Conservation (phyloP, 805 yeast species). For the Wickerhamiella brachini region DNA sequence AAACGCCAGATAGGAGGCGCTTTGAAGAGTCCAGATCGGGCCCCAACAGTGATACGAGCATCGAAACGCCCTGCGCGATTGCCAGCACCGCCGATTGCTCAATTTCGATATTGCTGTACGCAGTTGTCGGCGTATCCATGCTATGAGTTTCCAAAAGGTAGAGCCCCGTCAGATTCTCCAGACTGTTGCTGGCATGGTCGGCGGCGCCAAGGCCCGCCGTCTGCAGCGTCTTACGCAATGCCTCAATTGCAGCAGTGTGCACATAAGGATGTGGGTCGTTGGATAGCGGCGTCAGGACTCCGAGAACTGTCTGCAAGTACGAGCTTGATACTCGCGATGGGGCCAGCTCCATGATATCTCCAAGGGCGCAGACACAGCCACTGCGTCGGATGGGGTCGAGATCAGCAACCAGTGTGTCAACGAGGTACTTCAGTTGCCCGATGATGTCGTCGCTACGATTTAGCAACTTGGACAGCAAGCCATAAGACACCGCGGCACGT, state of each 20-base stretch:
- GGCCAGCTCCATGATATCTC: conserved; percentile 32
- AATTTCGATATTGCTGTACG: conserved; percentile 37
- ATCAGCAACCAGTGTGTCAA: conserved; percentile 52
- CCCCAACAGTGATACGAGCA: conserved; percentile 29
- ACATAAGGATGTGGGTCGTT: conserved; percentile 79
- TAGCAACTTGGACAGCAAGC: conserved; percentile 30
- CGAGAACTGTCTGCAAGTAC: conserved; percentile 34
- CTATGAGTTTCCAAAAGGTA: conserved; percentile 39
- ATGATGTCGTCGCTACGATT: conserved; percentile 18
- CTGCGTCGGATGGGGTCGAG: conserved; percentile 53
- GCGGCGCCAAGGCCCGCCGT: conserved; percentile 37
- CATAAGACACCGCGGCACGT: conserved; percentile 44
- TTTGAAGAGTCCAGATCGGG: conserved; percentile 33
- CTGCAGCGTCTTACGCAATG: conserved; percentile 43
- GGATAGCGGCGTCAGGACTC: conserved; percentile 37
- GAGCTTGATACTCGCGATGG: conserved; percentile 24
- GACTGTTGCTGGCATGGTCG: conserved; percentile 30
- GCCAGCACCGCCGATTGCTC: conserved; percentile 33
- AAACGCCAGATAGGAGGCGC: conserved; percentile 10
- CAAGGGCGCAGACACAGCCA: conserved; percentile 37
- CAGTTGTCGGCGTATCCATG: conserved; percentile 28
- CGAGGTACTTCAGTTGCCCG: conserved; percentile 35
- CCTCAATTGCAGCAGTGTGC: conserved; percentile 55
- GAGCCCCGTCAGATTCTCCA: conserved; percentile 29
- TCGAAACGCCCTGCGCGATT: conserved; percentile 32